Evolutionary conservation across 179 eudicot genomes (phyloP).

Genomic region (Sideroxylon spinosum): DNA sequence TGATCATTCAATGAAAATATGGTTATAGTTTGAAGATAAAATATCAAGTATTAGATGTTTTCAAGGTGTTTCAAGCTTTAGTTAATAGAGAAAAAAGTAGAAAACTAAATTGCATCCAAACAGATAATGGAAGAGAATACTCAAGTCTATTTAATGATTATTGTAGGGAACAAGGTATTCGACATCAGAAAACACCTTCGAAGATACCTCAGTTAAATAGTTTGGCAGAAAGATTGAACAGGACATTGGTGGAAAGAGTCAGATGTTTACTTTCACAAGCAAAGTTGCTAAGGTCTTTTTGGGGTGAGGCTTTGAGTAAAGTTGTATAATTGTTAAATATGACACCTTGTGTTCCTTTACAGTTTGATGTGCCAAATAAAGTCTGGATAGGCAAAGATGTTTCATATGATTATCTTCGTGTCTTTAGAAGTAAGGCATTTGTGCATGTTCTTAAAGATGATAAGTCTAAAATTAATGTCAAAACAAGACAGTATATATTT

Average conservation of each 20-base stretch:
- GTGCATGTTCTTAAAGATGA: constrained; percentile 2
- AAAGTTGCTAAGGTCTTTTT: constrained; percentile 13
- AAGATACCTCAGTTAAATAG: not conserved
- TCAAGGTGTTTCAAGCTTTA: not conserved
- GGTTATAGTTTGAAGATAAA: not conserved
- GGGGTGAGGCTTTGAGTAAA: constrained; percentile 18
- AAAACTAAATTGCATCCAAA: not conserved
- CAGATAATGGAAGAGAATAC: not conserved
- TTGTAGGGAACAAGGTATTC: not conserved
- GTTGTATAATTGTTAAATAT: not conserved
- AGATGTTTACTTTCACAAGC: constrained; percentile 17
- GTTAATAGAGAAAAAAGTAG: not conserved
- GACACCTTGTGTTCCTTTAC: constrained; percentile 9
- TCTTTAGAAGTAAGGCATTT: no score
- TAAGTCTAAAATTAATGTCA: constrained; percentile 12
- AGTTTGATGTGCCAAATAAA: constrained; percentile 18
- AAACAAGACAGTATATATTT: constrained; percentile 16
- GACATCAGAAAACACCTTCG: not conserved
- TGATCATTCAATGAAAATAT: not conserved
- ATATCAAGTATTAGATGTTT: not conserved
- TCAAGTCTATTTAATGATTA: no score
- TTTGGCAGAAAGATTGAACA: constrained; percentile 18
- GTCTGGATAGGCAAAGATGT: no score
- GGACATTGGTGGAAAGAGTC: constrained; percentile 18
- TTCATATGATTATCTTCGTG: no score